Percentiles rank a stretch among this genome's conserved stretches.
Evolutionary conservation across 495 filamentous ascomycete genomes (phyloP).

Genomic region (Cudoniella acicularis): DNA sequence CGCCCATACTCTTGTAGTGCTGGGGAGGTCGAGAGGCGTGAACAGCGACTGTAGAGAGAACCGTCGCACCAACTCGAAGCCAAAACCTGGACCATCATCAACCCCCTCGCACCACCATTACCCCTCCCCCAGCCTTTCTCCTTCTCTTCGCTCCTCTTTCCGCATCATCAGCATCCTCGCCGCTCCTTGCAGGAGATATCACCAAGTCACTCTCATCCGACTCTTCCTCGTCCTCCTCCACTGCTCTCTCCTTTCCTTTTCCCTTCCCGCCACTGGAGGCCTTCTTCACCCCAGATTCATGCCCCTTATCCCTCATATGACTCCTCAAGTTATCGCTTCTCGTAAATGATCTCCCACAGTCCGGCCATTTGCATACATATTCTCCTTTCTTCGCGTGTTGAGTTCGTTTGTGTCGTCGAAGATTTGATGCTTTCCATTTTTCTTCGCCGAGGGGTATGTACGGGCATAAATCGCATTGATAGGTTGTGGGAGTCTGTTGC

Average conservation of each 20-base stretch:
- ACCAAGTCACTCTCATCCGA: background rate
- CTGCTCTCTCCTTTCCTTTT: background rate
- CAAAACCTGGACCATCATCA: background rate
- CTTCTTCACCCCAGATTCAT: background rate
- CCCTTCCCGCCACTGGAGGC: background rate
- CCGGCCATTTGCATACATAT: conserved; percentile 12
- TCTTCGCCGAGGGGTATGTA: conserved; percentile 21
- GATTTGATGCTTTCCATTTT: conserved; percentile 25
- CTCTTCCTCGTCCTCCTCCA: background rate
- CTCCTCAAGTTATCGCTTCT: conserved; percentile 25
- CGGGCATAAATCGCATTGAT: conserved; percentile 13
- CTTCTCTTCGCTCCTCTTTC: background rate
- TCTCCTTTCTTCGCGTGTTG: conserved; percentile 17
- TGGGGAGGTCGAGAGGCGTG: too few species aligned
- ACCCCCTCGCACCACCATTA: too few species aligned
- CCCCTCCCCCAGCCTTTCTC: background rate
- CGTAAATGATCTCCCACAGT: conserved; percentile 17
- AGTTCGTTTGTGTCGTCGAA: conserved; percentile 22
- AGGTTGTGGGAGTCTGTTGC: conserved; percentile 1
- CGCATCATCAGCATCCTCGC: background rate
- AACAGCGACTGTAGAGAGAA: too few species aligned
- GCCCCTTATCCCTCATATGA: conserved; percentile 22
- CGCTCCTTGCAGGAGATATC: background rate
- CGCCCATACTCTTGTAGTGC: too few species aligned
- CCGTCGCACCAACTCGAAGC: background rate